Evolutionary conservation across 805 yeast species (phyloP).

Genomic region (Maudiozyma bulderi): DNA sequence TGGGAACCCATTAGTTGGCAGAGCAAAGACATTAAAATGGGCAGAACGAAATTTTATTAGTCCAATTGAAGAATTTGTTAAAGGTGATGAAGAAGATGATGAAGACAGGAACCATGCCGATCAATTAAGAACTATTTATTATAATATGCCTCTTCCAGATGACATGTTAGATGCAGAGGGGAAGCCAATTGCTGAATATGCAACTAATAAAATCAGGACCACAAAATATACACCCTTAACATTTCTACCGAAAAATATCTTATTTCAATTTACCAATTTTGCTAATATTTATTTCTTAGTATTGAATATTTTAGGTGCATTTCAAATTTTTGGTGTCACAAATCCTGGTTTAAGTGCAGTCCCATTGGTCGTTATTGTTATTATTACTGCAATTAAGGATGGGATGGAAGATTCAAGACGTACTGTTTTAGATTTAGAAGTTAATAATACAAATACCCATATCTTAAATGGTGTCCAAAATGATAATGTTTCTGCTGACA

Average conservation of each 20-base stretch:
- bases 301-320: constrained; percentile 69
- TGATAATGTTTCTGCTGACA: constrained; percentile 53
- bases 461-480: constrained; percentile 48
- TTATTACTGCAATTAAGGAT: constrained; percentile 67
- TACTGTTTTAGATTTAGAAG: constrained; percentile 60
- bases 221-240: constrained; percentile 89
- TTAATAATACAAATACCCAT: constrained; percentile 66
- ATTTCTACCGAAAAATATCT: constrained; percentile 77
- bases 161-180: constrained; percentile 50
- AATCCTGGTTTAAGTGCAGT: constrained; percentile 66
- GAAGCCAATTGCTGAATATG: constrained; percentile 49
- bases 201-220: constrained; percentile 88
- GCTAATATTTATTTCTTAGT: constrained; percentile 84
- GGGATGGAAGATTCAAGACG: constrained; percentile 76
- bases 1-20: constrained; percentile 52
- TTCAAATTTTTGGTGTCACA: constrained; percentile 71
- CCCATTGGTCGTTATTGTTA: constrained; percentile 69
- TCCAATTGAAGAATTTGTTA: constrained; percentile 24
- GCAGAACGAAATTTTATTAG: constrained; percentile 30
- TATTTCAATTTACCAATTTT: constrained; percentile 72
- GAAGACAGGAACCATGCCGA: constrained; percentile 31
- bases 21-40: constrained; percentile 54
- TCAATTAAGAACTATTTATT: constrained; percentile 43
- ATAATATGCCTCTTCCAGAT: constrained; percentile 53
- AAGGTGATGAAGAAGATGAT: constrained; percentile 23